Base-by-base conservation (phyloP, 2,329 filamentous ascomycete genomes). In the Rhexocercosporidium sp. region DNA sequence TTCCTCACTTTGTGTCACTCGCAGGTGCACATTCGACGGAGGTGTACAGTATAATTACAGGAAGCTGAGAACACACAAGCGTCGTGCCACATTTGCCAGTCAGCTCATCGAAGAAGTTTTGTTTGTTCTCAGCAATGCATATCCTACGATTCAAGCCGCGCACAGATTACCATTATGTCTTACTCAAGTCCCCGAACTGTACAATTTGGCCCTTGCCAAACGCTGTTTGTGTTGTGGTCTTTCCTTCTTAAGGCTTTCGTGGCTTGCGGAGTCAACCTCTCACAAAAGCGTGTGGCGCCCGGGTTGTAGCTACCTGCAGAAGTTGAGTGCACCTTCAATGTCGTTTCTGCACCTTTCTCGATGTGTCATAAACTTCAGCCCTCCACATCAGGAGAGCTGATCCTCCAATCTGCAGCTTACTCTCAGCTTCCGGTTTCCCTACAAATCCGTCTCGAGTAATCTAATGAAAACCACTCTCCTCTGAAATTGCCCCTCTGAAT, bases 361-460 rank as follows among this genome's bases (percentile, higher is more conserved):
- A 29, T 49, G 18, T 29, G 29, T 61, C 41, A 8, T 14, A 47
- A 61, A 31, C 59, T 37, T 61, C 59, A 39, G 20, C 59, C 27
- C 8, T 41, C 56, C 56, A 27, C 34, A 44, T 41, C 20, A n/a
- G 44, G 56, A 44, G 27, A 49, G 59, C 25, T 61, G 59, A 61
- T 20, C 25, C 1, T 31, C 16, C 25, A 29, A 12, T 47, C 41
- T 60, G 37, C 39, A 49, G 41, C 59, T 61, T 61, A 61, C 39
- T 31, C 25, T 47, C 16, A 61, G 59, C 44, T 34, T 47, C 59
- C 11, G 7, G n/a, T 7, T 9, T 59, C 6, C 12, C 29, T 49
- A 12, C 46, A 49, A 49, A 27, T 7, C 25, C 20, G 7, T 14
- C 51, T 37, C 12, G 51, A 12, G 27, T 16, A 9, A 20, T 20